These are phyloP conservation scores for Colletotrichum sp. DNA, from an alignment of 2,329 filamentous ascomycete species.

Conservation along the genomic window DNA sequence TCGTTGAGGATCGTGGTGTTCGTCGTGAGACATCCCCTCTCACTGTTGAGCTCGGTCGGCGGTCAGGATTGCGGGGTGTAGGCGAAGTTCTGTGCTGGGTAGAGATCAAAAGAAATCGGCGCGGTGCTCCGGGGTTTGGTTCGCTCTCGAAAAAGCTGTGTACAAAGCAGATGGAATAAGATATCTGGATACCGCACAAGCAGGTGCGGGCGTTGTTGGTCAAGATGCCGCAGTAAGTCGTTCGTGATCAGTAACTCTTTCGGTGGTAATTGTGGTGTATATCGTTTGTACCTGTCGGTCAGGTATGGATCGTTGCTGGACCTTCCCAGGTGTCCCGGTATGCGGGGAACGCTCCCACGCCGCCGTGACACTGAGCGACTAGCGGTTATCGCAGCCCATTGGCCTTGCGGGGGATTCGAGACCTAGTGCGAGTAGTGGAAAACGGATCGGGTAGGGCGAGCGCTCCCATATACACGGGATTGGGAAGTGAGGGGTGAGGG, in stretches of 20 bases:
- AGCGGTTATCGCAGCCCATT: slow-evolving; percentile 64
- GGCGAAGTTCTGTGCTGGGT: neutral
- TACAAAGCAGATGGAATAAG: slow-evolving; percentile 8
- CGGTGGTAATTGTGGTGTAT: neutral
- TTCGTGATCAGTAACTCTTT: neutral
- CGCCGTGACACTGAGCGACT: slow-evolving; percentile 60
- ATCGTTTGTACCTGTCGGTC: neutral
- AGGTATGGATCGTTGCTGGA: slow-evolving; percentile 4
- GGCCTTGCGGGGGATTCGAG: slow-evolving; percentile 34
- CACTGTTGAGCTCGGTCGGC: slow-evolving; percentile 2
- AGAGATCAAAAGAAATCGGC: neutral
- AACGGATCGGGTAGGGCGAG: slow-evolving; percentile 1
- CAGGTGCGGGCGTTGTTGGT: neutral
- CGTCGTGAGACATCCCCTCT: slow-evolving; percentile 57
- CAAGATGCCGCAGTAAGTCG: neutral
- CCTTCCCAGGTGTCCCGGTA: slow-evolving; percentile 43
- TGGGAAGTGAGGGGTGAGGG: slow-evolving; percentile 25
- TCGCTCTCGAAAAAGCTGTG: neutral
- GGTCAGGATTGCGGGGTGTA: neutral
- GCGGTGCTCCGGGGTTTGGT: neutral
- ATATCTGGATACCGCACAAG: neutral
- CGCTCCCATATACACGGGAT: slow-evolving; percentile 16
- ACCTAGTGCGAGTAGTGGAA: slow-evolving; percentile 2
- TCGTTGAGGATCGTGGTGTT: slow-evolving; percentile 37
- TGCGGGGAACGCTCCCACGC: slow-evolving; percentile 65